phyloP scores from a whole-genome alignment of 768 basidiomycete genomes.

The Mrakia gelida region DNA sequence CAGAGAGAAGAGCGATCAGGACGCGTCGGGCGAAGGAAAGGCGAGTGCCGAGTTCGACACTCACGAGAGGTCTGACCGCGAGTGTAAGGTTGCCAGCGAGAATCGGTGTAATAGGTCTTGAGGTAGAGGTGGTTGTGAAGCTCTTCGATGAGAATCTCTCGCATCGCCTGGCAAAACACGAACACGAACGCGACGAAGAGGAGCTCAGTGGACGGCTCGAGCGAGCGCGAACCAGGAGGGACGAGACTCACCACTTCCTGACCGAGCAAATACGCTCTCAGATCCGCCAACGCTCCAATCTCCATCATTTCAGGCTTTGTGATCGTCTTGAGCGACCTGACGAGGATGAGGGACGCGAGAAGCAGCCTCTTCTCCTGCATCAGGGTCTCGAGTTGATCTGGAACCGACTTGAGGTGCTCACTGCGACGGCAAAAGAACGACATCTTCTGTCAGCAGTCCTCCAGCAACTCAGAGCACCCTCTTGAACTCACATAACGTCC shows the following conservation, averaged over 20 bases:
- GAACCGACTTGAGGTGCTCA: constrained; percentile 82
- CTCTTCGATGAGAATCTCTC: constrained; percentile 91
- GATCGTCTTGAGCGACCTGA: constrained; percentile 81
- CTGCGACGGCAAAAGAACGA: constrained; percentile 47
- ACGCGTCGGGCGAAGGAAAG: background rate
- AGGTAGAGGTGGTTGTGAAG: constrained; percentile 95
- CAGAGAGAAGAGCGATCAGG: background rate
- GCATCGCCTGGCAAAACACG: constrained; percentile 58
- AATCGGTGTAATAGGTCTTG: constrained; percentile 92
- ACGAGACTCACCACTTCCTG: constrained; percentile 72
- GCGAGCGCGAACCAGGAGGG: too few relatives aligned
- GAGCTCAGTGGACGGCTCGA: too few relatives aligned
- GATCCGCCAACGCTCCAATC: constrained; percentile 87
- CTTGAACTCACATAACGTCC: constrained; percentile 74
- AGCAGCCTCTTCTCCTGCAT: constrained; percentile 92
- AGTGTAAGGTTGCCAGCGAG: constrained; percentile 79
- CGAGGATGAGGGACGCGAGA: constrained; percentile 78
- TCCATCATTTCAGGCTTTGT: constrained; percentile 89
- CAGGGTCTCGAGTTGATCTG: constrained; percentile 85
- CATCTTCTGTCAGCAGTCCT: background rate
- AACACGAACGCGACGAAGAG: too few relatives aligned
- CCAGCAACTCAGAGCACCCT: background rate
- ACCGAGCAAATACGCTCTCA: constrained; percentile 72
- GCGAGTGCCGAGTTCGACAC: constrained; percentile 39
- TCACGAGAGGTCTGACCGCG: constrained; percentile 72